Conservation (phyloP, 2,329 filamentous ascomycete genomes). For the Fusarium nanum region DNA sequence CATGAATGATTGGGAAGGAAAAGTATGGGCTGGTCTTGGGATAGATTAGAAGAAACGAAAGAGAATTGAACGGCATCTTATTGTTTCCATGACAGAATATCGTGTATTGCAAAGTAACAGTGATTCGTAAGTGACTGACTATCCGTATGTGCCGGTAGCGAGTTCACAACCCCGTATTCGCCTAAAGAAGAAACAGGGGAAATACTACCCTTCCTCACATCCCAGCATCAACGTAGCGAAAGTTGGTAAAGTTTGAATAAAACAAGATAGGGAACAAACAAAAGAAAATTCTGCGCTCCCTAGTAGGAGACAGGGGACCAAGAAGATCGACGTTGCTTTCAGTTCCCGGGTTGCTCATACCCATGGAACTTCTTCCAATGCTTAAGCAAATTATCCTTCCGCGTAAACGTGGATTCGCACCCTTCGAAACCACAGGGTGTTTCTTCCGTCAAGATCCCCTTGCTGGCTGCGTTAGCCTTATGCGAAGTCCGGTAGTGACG, state of each 20-base stretch:
- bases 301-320: not conserved
- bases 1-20: constrained; percentile 33
- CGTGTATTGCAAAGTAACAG: constrained; percentile 14
- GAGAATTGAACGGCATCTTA: constrained; percentile 30
- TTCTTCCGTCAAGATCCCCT: constrained; percentile 7
- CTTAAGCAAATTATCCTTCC: constrained; percentile 36
- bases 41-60: not conserved
- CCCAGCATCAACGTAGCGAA: constrained; percentile 11
- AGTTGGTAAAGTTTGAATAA: constrained; percentile 14
- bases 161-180: constrained; percentile 10
- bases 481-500: constrained; percentile 42
- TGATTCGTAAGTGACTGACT: not conserved
- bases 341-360: not conserved
- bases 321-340: not conserved
- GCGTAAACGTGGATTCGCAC: constrained; percentile 28
- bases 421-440: not conserved
- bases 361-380: constrained; percentile 34
- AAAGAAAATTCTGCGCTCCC: not conserved
- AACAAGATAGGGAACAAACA: constrained; percentile 16
- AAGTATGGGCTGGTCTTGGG: constrained; percentile 8
- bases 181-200: not conserved
- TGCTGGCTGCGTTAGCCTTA: constrained; percentile 14
- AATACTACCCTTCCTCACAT: not conserved
- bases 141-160: not conserved
- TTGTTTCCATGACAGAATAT: constrained; percentile 15